A percentile compares a stretch with the other conserved stretches of the same genome.
Evolutionary conservation across 768 basidiomycete genomes (phyloP).

Genomic region (Suillus decipiens): DNA sequence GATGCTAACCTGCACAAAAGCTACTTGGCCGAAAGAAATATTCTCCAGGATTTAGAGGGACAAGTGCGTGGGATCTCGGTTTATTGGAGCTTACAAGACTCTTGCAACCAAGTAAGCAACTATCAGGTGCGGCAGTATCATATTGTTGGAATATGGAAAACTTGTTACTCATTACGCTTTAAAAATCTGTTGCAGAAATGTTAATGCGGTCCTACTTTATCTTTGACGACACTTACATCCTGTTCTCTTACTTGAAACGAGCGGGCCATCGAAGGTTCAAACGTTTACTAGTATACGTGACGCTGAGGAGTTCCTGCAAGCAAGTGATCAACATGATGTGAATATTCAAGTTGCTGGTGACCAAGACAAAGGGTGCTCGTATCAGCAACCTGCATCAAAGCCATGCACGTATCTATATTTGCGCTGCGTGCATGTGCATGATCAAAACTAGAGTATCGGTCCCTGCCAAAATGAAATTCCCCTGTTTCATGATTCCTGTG

Average conservation of each 20-base stretch:
- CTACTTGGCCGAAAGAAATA: constrained; percentile 40
- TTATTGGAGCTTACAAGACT: constrained; percentile 10
- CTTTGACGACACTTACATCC: constrained; percentile 28
- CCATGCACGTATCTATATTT: neutral
- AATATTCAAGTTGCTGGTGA: neutral
- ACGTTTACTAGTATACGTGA: too few relatives aligned
- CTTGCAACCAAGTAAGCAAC: constrained; percentile 24
- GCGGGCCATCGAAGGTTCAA: constrained; percentile 23
- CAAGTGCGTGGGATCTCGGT: neutral
- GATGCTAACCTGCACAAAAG: constrained; percentile 37
- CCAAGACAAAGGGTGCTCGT: too few relatives aligned
- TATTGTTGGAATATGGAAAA: constrained; percentile 31
- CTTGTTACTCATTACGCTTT: constrained; percentile 11
- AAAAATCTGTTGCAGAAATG: constrained; percentile 11
- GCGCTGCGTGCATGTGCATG: neutral
- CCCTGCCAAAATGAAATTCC: neutral
- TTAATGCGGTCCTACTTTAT: neutral
- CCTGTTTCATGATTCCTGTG: neutral
- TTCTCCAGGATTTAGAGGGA: constrained; percentile 33
- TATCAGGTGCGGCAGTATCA: constrained; percentile 10
- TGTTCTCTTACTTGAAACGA: constrained; percentile 38
- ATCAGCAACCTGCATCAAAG: neutral
- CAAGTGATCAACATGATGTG: neutral
- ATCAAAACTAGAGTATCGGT: neutral
- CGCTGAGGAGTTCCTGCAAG: neutral